These are phyloP conservation scores for Phytophthora hibernalis DNA, from an alignment of 352 stramenopile species.

Conservation along the genomic window DNA sequence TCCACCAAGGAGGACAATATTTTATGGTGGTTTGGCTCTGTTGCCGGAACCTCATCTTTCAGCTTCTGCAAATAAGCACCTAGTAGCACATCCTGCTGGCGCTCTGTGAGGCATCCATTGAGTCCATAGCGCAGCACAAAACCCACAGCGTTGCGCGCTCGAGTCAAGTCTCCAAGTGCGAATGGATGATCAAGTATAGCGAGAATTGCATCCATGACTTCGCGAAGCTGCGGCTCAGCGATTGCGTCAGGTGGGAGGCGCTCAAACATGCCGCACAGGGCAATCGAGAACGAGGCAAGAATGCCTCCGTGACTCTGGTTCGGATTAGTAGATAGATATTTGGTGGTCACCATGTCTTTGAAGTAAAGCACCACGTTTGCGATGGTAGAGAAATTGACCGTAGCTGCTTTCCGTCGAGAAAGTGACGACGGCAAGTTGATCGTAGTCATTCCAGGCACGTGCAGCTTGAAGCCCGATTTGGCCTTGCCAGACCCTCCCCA, in stretches of 20 bases:
- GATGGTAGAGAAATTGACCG: constrained; percentile 77
- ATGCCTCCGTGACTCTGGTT: constrained; percentile 71
- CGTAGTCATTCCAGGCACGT: constrained; percentile 68
- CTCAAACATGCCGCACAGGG: constrained; percentile 82
- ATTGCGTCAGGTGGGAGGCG: constrained; percentile 68
- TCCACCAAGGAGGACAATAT: constrained; percentile 66
- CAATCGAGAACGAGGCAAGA: constrained; percentile 74
- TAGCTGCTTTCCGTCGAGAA: constrained; percentile 64
- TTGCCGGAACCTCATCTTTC: constrained; percentile 43
- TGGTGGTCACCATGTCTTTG: constrained; percentile 73
- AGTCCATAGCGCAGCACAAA: constrained; percentile 80
- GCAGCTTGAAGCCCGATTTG: constrained; percentile 81
- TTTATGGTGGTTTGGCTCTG: constrained; percentile 72
- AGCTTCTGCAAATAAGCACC: constrained; percentile 66
- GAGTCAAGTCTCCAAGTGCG: constrained; percentile 70
- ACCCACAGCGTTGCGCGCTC: constrained; percentile 80
- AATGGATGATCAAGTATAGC: constrained; percentile 80
- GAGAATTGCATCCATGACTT: constrained; percentile 73
- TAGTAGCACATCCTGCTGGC: constrained; percentile 68
- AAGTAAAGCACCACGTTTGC: constrained; percentile 79
- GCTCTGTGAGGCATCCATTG: constrained; percentile 66
- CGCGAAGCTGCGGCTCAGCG: constrained; percentile 62
- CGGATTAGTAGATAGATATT: constrained; percentile 63
- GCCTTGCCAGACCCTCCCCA: constrained; percentile 39
- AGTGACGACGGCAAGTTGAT: constrained; percentile 55